A percentile compares a stretch with the other conserved stretches of the same genome.
Conservation (phyloP, 2,329 filamentous ascomycete genomes). For the Setomelanomma holmii region DNA sequence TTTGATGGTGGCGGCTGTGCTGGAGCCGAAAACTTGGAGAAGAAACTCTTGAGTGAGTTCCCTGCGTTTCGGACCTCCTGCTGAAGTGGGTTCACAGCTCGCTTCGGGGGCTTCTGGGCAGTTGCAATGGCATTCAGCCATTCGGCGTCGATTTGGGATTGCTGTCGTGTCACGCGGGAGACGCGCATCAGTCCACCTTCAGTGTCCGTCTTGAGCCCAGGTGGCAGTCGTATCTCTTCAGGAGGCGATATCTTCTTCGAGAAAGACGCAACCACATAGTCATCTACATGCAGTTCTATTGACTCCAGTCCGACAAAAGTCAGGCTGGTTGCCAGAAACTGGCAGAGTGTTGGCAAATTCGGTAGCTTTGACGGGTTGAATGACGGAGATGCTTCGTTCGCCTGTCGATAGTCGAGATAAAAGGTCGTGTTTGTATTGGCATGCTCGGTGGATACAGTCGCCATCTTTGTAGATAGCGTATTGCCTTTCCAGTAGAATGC, state of each 20-base stretch:
- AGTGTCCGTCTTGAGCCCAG: conserved; percentile 80
- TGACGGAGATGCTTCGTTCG: conserved; percentile 58
- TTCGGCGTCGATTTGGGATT: conserved; percentile 87
- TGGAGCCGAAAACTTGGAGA: conserved; percentile 46
- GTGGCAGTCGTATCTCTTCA: conserved; percentile 73
- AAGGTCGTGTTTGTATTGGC: conserved; percentile 82
- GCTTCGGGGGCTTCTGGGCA: conserved; percentile 65
- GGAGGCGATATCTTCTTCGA: conserved; percentile 86
- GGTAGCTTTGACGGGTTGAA: conserved; percentile 74
- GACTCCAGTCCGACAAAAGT: conserved; percentile 90
- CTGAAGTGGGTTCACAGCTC: conserved; percentile 42
- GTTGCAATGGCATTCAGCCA: conserved; percentile 90
- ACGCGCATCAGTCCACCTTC: conserved; percentile 90
- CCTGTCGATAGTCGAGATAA: conserved; percentile 90
- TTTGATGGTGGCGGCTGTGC: conserved; percentile 30
- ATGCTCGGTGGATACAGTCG: conserved; percentile 73
- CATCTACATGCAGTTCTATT: conserved; percentile 90
- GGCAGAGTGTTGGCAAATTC: conserved; percentile 82
- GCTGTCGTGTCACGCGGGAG: conserved; percentile 78
- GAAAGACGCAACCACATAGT: conserved; percentile 79
- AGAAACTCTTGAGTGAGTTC: conserved; percentile 48
- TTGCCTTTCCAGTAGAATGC: conserved; percentile 99
- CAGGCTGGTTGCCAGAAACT: conserved; percentile 92
- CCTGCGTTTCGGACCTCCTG: conserved; percentile 45
- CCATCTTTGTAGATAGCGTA: conserved; percentile 87